Percentiles rank a stretch among this genome's conserved stretches.
These are phyloP conservation scores for Mrakia frigida DNA, from an alignment of 768 basidiomycete genomes.

Conservation along the genomic window DNA sequence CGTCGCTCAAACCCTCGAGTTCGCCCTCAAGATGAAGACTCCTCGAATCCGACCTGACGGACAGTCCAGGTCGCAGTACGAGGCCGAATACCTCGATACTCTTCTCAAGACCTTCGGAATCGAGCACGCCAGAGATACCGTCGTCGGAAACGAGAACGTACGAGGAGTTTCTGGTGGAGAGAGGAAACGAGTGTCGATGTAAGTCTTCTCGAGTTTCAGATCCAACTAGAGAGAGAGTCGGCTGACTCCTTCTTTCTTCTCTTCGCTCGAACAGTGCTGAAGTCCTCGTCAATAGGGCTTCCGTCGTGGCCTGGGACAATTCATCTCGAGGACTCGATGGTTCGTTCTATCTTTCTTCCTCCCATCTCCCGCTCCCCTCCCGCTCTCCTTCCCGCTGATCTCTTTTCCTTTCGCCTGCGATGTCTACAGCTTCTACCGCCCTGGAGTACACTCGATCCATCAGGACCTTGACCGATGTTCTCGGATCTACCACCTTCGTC, in stretches of 20 bases:
- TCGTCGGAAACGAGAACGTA: constrained; percentile 68
- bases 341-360: too few species aligned
- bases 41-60: constrained; percentile 25
- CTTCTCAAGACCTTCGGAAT: constrained; percentile 32
- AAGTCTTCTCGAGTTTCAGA: too few species aligned
- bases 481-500: constrained; percentile 48
- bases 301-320: constrained; percentile 42
- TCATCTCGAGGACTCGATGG: constrained; percentile 44
- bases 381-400: too few species aligned
- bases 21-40: constrained; percentile 32
- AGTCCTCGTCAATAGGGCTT: constrained; percentile 35
- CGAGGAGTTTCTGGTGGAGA: constrained; percentile 52
- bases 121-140: constrained; percentile 23
- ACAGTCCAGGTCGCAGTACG: constrained; percentile 21
- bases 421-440: constrained; percentile 41
- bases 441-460: constrained; percentile 52
- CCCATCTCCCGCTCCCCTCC: too few species aligned
- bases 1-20: constrained; percentile 32
- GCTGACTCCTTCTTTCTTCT: too few species aligned
- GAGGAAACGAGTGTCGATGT: constrained; percentile 36
- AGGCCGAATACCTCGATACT: constrained; percentile 15
- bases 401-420: too few species aligned
- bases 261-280: background rate
- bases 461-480: constrained; percentile 47
- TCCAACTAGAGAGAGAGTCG: too few species aligned